phyloP scores from a whole-genome alignment of 495 filamentous ascomycete genomes.

The Tuber indicum region DNA sequence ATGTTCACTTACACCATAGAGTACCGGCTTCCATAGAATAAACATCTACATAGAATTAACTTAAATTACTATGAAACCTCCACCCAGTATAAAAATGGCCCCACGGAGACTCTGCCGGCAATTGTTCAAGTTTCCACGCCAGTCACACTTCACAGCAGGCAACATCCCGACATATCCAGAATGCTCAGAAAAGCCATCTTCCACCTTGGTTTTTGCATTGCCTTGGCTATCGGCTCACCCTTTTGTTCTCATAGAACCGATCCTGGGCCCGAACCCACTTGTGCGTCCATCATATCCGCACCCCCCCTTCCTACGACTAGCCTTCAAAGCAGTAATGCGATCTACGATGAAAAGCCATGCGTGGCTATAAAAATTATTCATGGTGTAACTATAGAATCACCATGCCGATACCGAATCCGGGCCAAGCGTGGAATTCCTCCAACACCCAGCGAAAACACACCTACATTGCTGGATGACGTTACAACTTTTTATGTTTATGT shows the following conservation, averaged over 20 bases:
- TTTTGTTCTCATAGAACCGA: background rate
- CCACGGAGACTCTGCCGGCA: background rate
- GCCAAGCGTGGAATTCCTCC: background rate
- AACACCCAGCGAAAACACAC: background rate
- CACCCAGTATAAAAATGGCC: background rate
- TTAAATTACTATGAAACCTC: background rate
- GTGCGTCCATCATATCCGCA: background rate
- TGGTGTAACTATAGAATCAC: background rate
- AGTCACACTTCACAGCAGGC: background rate
- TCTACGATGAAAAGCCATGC: background rate
- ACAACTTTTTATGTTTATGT: constrained; percentile 1
- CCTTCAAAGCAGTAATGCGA: background rate
- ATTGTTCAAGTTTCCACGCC: background rate
- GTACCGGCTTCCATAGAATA: background rate
- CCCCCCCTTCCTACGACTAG: fast-evolving
- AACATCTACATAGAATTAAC: background rate
- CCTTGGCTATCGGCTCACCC: background rate
- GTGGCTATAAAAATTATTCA: background rate
- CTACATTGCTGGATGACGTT: background rate
- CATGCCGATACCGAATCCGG: background rate
- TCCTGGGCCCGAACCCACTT: background rate
- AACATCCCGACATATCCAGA: background rate
- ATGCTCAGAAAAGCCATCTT: background rate
- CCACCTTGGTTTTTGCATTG: background rate
- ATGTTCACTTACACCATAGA: background rate